Evolutionary conservation across 805 yeast species (phyloP).

Genomic region (Candida piceae): DNA sequence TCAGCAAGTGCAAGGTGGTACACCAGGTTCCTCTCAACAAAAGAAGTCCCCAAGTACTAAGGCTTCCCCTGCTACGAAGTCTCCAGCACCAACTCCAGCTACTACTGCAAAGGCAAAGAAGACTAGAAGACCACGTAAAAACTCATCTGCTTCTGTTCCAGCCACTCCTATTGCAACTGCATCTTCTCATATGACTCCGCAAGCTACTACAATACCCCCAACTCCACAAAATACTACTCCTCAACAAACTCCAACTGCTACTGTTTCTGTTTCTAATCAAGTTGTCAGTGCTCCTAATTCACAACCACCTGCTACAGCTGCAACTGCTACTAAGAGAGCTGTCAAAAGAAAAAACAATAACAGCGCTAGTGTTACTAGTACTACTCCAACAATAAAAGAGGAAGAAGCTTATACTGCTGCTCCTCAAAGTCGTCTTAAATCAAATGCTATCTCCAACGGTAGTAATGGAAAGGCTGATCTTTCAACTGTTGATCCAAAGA

Average conservation of each 20-base stretch:
- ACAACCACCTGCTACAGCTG: constrained; percentile 3
- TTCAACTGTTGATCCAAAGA: not conserved
- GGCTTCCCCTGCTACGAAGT: constrained; percentile 6
- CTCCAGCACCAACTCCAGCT: constrained; percentile 5
- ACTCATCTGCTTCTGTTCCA: constrained; percentile 25
- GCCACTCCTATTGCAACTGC: constrained; percentile 32
- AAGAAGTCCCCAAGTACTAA: constrained; percentile 14
- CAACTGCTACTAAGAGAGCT: constrained; percentile 15
- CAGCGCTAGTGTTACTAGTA: constrained; percentile 14
- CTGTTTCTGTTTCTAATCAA: not conserved
- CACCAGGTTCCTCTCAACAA: constrained; percentile 11
- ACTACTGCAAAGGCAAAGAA: constrained; percentile 16
- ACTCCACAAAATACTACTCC: constrained; percentile 20
- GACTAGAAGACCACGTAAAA: constrained; percentile 22
- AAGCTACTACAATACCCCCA: constrained; percentile 15
- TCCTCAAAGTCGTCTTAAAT: not conserved
- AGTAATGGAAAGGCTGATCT: not conserved
- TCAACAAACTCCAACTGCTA: constrained; percentile 12
- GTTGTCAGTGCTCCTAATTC: not conserved
- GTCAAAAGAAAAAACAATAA: constrained; percentile 14
- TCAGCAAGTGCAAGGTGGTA: constrained; percentile 3
- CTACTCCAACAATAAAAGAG: constrained; percentile 25
- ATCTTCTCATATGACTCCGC: constrained; percentile 26
- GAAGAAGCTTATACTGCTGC: constrained; percentile 18
- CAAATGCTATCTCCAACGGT: not conserved